These are phyloP conservation scores for Penicillium sp. DNA, from an alignment of 2,329 filamentous ascomycete species.

Conservation along the genomic window DNA sequence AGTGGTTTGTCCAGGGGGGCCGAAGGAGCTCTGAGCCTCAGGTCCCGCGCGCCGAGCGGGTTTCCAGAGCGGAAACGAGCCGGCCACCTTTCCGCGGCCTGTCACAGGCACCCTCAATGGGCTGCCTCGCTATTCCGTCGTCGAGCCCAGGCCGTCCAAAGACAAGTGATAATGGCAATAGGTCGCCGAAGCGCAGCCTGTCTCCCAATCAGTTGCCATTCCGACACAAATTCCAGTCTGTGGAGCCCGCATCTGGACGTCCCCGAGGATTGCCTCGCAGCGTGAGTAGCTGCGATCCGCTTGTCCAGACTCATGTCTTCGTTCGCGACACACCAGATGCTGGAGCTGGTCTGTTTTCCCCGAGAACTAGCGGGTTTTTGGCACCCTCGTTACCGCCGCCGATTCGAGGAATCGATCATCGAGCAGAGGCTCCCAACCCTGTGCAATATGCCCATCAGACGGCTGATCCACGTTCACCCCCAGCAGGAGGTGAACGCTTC, in stretches of 20 bases:
- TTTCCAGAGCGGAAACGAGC: constrained; percentile 16
- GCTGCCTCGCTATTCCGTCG: constrained; percentile 27
- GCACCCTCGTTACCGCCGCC: constrained; percentile 39
- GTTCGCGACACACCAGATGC: constrained; percentile 37
- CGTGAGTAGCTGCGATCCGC: constrained; percentile 27
- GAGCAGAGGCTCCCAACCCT: constrained; percentile 17
- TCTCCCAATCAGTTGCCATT: constrained; percentile 40
- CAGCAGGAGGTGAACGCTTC: constrained; percentile 37
- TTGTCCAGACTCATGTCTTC: constrained; percentile 38
- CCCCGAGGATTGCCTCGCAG: constrained; percentile 21
- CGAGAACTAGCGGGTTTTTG: constrained; percentile 45
- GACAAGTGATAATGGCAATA: constrained; percentile 26
- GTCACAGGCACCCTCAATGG: constrained; percentile 25
- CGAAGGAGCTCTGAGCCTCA: constrained; percentile 33
- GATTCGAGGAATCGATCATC: constrained; percentile 35
- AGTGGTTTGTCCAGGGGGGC: constrained; percentile 35
- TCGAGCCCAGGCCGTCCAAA: constrained; percentile 24
- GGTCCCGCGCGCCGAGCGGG: constrained; percentile 21
- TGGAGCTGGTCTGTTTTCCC: constrained; percentile 44
- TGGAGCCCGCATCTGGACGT: constrained; percentile 19
- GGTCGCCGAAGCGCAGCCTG: constrained; percentile 33
- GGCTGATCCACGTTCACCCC: constrained; percentile 43
- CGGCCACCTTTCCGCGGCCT: constrained; percentile 20
- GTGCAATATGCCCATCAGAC: constrained; percentile 22
- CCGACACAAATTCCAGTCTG: constrained; percentile 36